Conservation (phyloP, 2,329 filamentous ascomycete species). For the Colletotrichum sp. region DNA sequence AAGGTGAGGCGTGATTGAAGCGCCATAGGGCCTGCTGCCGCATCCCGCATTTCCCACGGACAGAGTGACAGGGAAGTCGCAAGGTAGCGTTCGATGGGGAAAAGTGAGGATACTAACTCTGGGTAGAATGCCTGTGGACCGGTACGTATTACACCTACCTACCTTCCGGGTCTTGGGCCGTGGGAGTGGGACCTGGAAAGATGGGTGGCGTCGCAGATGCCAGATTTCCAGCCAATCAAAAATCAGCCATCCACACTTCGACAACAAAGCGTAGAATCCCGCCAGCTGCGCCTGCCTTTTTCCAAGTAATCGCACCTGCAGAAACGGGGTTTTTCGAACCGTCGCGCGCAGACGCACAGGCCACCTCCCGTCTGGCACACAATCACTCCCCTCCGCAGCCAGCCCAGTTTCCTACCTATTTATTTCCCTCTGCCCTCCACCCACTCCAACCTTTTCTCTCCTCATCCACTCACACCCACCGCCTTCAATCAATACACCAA, state of each 20-base stretch:
- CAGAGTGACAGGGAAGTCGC: not conserved
- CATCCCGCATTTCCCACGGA: constrained; percentile 1
- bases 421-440: constrained; percentile 33
- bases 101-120: not conserved
- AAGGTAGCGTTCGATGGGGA: not conserved
- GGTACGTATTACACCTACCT: not conserved
- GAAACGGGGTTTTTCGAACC: constrained; percentile 11
- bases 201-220: constrained; percentile 16
- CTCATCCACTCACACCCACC: constrained; percentile 45
- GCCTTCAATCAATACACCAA: constrained; percentile 32
- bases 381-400: constrained; percentile 29
- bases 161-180: not conserved
- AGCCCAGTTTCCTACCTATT: constrained; percentile 32
- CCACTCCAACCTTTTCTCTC: constrained; percentile 18
- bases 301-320: constrained; percentile 6
- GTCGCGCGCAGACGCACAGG: constrained; percentile 19
- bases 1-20: not conserved
- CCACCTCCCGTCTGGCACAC: constrained; percentile 16
- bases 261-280: constrained; percentile 11
- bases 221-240: constrained; percentile 23
- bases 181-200: not conserved
- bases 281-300: constrained; percentile 1
- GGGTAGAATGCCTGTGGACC: not conserved
- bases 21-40: not conserved
- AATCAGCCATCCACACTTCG: constrained; percentile 4